Evolutionary conservation across 306 rosid genomes (phyloP).

Genomic region (Glycyrrhiza uralensis): DNA sequence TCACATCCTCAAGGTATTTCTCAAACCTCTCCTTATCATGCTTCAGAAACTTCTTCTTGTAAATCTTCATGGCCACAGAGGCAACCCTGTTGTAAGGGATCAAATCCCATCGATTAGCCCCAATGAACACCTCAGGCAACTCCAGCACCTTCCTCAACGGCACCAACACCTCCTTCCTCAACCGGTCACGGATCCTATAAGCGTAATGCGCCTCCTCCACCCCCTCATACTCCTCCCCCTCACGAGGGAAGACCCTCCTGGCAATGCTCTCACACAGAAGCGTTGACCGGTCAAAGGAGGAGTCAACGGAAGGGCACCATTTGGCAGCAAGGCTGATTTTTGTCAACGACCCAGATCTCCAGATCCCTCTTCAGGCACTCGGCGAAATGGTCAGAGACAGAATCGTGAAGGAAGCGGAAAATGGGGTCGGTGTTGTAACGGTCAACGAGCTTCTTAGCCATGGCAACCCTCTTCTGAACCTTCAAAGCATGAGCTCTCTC

Average conservation of each 20-base stretch:
- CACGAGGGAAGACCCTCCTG: constrained; percentile 52
- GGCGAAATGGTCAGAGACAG: constrained; percentile 52
- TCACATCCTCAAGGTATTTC: constrained; percentile 46
- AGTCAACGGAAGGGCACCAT: constrained; percentile 83
- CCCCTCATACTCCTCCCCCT: constrained; percentile 53
- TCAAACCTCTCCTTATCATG: constrained; percentile 51
- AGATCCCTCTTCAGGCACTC: constrained; percentile 50
- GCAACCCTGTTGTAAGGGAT: constrained; percentile 64
- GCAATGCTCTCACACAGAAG: constrained; percentile 66
- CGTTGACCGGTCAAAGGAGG: constrained; percentile 55
- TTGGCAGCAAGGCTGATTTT: constrained; percentile 64
- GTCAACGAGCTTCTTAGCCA: not conserved
- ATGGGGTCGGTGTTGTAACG: constrained; percentile 31
- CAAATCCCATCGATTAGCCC: constrained; percentile 51
- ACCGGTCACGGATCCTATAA: constrained; percentile 60
- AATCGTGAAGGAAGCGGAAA: constrained; percentile 44
- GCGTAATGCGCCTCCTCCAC: constrained; percentile 69
- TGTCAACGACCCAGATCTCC: constrained; percentile 4
- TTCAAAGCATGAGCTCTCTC: no score
- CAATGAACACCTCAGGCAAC: constrained; percentile 69
- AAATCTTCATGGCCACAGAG: constrained; percentile 59
- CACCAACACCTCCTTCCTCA: constrained; percentile 64
- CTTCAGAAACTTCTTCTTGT: constrained; percentile 46
- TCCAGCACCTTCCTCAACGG: constrained; percentile 59
- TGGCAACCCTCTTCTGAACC: not conserved